phyloP scores from a whole-genome alignment of 78 protist species.

The Isochrysis galbana region DNA sequence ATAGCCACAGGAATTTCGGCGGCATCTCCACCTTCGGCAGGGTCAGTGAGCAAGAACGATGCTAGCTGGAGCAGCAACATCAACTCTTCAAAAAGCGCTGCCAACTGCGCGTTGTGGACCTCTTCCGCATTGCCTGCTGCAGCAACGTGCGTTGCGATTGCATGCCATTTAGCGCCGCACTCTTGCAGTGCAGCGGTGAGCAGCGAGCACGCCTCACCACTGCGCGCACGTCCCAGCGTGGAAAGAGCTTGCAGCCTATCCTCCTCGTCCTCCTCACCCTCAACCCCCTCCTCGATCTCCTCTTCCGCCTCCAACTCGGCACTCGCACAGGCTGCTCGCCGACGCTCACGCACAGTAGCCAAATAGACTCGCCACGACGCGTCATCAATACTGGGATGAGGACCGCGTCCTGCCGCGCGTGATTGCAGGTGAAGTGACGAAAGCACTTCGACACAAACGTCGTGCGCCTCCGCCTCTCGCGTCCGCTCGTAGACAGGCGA shows the following conservation, averaged over 20 bases:
- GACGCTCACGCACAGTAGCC: not conserved
- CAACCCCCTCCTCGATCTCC: not conserved
- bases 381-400: too few species aligned
- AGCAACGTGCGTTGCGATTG: not conserved
- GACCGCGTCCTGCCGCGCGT: not conserved
- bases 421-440: not conserved
- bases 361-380: not conserved
- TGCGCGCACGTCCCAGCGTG: not conserved
- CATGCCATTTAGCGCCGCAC: not conserved
- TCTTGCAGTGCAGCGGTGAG: not conserved
- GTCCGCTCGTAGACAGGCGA: not conserved
- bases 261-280: not conserved
- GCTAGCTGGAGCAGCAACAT: not conserved
- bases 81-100: not conserved
- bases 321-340: not conserved
- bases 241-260: not conserved
- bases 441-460: not conserved
- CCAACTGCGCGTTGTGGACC: not conserved
- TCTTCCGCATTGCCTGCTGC: not conserved
- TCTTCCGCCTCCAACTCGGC: not conserved
- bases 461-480: constrained; percentile 1
- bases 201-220: not conserved
- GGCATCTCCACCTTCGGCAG: not conserved
- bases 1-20: not conserved
- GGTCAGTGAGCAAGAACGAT: not conserved